Evolutionary conservation across 2,329 filamentous ascomycete species (phyloP).

Genomic region (Fusarium multiceps): DNA sequence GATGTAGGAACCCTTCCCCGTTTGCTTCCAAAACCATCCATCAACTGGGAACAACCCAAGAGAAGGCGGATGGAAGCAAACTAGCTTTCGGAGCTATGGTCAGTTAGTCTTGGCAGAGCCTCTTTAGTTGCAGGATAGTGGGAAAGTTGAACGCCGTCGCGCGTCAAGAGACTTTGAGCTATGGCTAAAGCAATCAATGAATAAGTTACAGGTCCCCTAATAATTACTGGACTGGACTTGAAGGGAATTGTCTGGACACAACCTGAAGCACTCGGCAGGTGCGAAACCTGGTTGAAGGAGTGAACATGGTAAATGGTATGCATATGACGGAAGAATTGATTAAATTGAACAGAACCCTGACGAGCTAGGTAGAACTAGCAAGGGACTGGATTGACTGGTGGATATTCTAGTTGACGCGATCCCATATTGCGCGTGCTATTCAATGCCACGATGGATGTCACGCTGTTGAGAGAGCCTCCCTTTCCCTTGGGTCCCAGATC

Average conservation of each 20-base stretch:
- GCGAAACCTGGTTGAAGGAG: neutral
- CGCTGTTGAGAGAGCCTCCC: neutral
- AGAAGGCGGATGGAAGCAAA: slow-evolving; percentile 6
- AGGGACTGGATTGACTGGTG: slow-evolving; percentile 12
- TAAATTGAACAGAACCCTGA: neutral
- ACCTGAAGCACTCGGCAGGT: slow-evolving; percentile 25
- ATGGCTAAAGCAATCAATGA: neutral
- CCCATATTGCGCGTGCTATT: slow-evolving; percentile 2
- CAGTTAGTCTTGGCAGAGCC: neutral
- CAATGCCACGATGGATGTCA: neutral
- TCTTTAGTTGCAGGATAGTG: neutral
- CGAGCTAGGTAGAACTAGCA: neutral
- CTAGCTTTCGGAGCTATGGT: slow-evolving; percentile 11
- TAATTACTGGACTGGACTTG: neutral
- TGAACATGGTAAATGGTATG: neutral
- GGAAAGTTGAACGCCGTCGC: neutral
- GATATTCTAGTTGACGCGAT: slow-evolving; percentile 27
- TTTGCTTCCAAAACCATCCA: neutral
- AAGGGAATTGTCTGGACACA: neutral
- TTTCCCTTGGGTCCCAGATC: slow-evolving; percentile 24
- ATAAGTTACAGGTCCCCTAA: neutral
- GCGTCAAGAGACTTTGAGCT: neutral
- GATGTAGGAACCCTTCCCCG: neutral
- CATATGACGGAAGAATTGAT: slow-evolving; percentile 1
- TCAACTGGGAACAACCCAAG: neutral